Percentiles rank a stretch among this genome's conserved stretches.
Conservation (phyloP, 306 rosid genomes). For the Sphenostylis stenocarpa region DNA sequence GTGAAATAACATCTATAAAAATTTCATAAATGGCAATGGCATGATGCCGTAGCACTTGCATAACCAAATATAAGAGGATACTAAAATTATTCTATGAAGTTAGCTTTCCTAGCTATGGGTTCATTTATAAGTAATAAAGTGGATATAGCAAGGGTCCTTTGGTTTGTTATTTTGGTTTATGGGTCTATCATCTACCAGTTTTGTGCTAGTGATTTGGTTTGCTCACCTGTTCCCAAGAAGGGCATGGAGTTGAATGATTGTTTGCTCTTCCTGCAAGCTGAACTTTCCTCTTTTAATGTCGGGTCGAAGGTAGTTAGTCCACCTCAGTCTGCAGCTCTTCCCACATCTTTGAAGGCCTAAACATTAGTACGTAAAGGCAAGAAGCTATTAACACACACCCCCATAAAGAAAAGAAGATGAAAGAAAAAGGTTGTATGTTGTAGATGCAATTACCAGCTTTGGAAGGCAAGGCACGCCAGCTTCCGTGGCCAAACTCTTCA, state of each 20-base stretch:
- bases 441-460: slow-evolving; percentile 47
- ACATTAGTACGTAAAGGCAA: neutral
- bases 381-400: neutral
- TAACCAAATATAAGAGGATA: neutral
- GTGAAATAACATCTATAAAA: neutral
- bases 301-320: slow-evolving; percentile 57
- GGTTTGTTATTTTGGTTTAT: neutral
- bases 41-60: neutral
- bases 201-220: neutral
- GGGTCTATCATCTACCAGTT: neutral
- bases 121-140: neutral
- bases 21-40: neutral
- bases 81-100: neutral
- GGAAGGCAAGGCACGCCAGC: slow-evolving; percentile 65
- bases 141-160: neutral
- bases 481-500: slow-evolving; percentile 62
- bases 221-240: slow-evolving; percentile 54
- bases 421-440: neutral
- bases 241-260: slow-evolving; percentile 61
- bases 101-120: neutral
- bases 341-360: slow-evolving; percentile 57
- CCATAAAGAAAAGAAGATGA: neutral
- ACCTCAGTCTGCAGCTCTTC: slow-evolving; percentile 57
- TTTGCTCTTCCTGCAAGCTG: slow-evolving; percentile 54
- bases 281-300: slow-evolving; percentile 59